These are phyloP conservation scores for Mercurialis annua DNA, from an alignment of 345 rosid genomes.

Conservation along the genomic window DNA sequence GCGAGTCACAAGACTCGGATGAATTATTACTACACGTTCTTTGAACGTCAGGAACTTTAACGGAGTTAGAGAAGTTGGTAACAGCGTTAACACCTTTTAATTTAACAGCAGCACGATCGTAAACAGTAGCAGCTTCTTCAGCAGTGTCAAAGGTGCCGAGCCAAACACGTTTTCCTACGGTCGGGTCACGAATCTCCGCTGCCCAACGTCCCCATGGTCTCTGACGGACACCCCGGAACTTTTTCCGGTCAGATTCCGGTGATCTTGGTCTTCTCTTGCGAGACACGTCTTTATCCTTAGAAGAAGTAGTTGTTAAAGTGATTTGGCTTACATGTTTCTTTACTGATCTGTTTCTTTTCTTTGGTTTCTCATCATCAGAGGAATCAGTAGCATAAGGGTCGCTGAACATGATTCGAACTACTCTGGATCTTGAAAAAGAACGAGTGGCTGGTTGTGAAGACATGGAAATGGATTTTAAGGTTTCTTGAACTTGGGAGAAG, in stretches of 20 bases:
- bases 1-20: constrained; percentile 7
- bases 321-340: constrained; percentile 21
- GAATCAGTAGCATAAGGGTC: constrained; percentile 33
- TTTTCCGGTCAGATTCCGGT: constrained; percentile 23
- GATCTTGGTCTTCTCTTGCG: constrained; percentile 11
- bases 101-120: constrained; percentile 49
- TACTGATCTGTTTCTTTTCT: no score
- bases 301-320: background rate
- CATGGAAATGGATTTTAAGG: background rate
- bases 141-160: constrained; percentile 52
- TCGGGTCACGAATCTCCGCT: constrained; percentile 56
- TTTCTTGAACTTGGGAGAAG: no score
- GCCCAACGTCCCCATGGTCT: constrained; percentile 67
- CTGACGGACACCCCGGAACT: constrained; percentile 56
- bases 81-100: constrained; percentile 48
- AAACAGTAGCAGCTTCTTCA: constrained; percentile 57
- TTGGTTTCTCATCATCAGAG: constrained; percentile 21
- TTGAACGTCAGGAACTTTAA: constrained; percentile 2
- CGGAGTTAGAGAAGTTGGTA: constrained; percentile 45
- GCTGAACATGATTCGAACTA: constrained; percentile 19
- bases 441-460: background rate
- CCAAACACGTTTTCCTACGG: constrained; percentile 40
- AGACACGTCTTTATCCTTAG: background rate
- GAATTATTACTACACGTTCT: no score
- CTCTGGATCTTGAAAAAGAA: background rate